These are phyloP conservation scores for Sporodiniella umbellata DNA, from an alignment of 371 early-diverging fungal genomes.

Conservation along the genomic window DNA sequence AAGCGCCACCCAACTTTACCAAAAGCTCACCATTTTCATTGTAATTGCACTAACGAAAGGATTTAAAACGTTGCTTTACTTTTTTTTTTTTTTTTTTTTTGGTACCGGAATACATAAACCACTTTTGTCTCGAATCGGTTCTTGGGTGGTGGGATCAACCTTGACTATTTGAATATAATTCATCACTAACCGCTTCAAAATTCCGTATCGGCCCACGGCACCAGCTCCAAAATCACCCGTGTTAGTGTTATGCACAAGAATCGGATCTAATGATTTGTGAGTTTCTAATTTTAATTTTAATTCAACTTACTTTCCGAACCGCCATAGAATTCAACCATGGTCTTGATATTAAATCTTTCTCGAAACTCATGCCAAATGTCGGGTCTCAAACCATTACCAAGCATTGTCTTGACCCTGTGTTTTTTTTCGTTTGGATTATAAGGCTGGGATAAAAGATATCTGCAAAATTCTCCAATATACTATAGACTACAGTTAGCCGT, in stretches of 20 bases:
- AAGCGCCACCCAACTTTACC: conserved; percentile 22
- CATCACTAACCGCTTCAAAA: conserved; percentile 13
- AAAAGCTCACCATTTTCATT: conserved; percentile 56
- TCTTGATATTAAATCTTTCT: conserved; percentile 44
- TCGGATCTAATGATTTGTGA: conserved; percentile 11
- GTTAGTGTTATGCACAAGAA: conserved; percentile 42
- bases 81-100: not conserved
- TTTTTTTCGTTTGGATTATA: conserved; percentile 44
- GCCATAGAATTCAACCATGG: conserved; percentile 58
- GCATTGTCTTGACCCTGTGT: conserved; percentile 44
- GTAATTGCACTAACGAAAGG: conserved; percentile 11
- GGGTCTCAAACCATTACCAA: conserved; percentile 69
- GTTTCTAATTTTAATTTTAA: not conserved
- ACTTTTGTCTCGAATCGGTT: conserved; percentile 28
- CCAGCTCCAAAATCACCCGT: conserved; percentile 44
- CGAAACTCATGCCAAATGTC: conserved; percentile 63
- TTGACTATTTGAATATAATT: conserved; percentile 21
- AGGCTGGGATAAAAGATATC: conserved; percentile 57
- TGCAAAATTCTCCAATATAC: conserved; percentile 72
- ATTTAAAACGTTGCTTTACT: not conserved
- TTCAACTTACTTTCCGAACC: conserved; percentile 7
- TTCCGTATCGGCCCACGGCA: conserved; percentile 47
- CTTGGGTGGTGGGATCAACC: conserved; percentile 40
- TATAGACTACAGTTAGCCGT: too few species aligned
- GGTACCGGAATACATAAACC: conserved; percentile 44